Evolutionary conservation across 2,329 filamentous ascomycete species (phyloP).

Genomic region (Cercospora nicotianae): DNA sequence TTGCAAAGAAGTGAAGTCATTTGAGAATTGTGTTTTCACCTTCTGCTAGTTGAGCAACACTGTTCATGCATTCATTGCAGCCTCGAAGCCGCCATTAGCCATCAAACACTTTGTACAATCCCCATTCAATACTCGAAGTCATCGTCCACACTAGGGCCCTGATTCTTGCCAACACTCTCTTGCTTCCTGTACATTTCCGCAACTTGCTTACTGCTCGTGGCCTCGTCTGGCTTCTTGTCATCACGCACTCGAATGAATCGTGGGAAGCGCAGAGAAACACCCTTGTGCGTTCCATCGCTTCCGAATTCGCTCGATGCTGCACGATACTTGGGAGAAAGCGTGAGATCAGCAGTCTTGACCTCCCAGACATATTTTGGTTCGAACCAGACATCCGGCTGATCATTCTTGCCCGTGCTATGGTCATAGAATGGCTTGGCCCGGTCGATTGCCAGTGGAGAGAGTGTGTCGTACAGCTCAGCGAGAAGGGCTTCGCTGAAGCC

Average conservation of each 20-base stretch:
- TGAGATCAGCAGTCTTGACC: conserved; percentile 94
- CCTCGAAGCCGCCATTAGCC: background rate
- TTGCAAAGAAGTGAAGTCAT: background rate
- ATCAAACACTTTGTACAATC: background rate
- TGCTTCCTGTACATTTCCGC: conserved; percentile 97
- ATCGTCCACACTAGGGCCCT: conserved; percentile 85
- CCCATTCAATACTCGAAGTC: conserved; percentile 84
- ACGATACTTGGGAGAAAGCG: conserved; percentile 87
- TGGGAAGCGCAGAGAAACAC: conserved; percentile 87
- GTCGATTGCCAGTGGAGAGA: conserved; percentile 79
- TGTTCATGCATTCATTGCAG: background rate
- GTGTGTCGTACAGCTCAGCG: conserved; percentile 76
- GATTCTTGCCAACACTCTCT: conserved; percentile 83
- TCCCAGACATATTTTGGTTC: conserved; percentile 95
- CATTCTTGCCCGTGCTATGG: conserved; percentile 78
- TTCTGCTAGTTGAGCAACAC: background rate
- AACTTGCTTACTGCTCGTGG: conserved; percentile 79
- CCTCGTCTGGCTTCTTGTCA: conserved; percentile 93
- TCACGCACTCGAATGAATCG: conserved; percentile 88
- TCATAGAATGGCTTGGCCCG: conserved; percentile 91
- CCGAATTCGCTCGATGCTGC: conserved; percentile 81
- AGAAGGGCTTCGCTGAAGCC: conserved; percentile 94
- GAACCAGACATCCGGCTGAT: conserved; percentile 98
- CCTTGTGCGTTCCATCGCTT: conserved; percentile 60
- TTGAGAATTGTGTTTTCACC: background rate